Percentiles rank a stretch among this genome's conserved stretches.
These are phyloP conservation scores for Avena insularis DNA, from an alignment of 176 grass and related monocot genomes.

Conservation along the genomic window DNA sequence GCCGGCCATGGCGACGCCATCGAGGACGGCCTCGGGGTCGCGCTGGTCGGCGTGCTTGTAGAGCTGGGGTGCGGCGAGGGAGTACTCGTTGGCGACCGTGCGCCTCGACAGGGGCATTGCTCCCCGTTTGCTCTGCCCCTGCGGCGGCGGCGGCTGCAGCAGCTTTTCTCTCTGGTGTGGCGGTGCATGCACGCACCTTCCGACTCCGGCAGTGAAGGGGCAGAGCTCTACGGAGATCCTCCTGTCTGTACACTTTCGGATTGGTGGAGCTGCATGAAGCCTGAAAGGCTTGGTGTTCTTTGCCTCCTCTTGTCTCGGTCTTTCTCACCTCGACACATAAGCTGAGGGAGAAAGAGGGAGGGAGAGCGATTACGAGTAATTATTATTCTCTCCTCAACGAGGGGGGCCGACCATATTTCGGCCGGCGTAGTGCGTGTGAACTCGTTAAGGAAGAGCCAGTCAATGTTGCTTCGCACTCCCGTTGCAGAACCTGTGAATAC, in stretches of 20 bases:
- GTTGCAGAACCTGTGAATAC: neutral
- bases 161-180: constrained; percentile 2
- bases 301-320: neutral
- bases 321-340: constrained; percentile 5
- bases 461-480: neutral
- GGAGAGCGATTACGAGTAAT: neutral
- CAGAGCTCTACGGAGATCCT: constrained; percentile 14
- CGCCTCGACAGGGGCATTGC: constrained; percentile 77
- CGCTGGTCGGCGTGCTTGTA: constrained; percentile 58
- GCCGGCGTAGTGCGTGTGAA: constrained; percentile 44
- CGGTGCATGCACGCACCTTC: neutral
- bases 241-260: neutral
- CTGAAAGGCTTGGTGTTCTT: constrained; percentile 25
- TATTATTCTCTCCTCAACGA: neutral
- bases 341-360: neutral
- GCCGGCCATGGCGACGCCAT: constrained; percentile 85
- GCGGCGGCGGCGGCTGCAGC: constrained; percentile 9
- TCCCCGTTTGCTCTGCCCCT: neutral
- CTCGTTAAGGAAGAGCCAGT: constrained; percentile 31
- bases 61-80: constrained; percentile 68
- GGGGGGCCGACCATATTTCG: neutral
- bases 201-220: constrained; percentile 10
- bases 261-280: neutral
- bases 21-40: constrained; percentile 84
- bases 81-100: constrained; percentile 78